phyloP scores from a whole-genome alignment of 768 basidiomycete species.

The Chalciporus chontae region DNA sequence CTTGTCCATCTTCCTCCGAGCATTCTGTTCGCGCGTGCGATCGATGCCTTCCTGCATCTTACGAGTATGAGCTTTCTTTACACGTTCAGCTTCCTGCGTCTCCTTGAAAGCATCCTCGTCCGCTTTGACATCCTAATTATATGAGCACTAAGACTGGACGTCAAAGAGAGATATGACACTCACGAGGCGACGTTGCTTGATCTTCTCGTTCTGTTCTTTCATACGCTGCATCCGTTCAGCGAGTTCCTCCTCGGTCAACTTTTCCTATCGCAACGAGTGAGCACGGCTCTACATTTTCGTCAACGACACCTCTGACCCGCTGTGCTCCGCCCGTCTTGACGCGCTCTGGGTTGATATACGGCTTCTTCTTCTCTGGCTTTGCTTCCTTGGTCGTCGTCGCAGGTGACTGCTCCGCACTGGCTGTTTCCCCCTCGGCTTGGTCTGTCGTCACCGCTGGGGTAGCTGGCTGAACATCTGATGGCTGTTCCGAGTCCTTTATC shows the following conservation, averaged over 20 bases:
- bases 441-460: slow-evolving; percentile 10
- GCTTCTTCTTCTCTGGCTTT: slow-evolving; percentile 56
- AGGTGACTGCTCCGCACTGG: slow-evolving; percentile 2
- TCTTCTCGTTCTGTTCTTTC: slow-evolving; percentile 70
- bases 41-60: slow-evolving; percentile 70
- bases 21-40: slow-evolving; percentile 72
- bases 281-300: not conserved
- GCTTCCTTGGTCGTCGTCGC: slow-evolving; percentile 2
- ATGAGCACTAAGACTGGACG: no score
- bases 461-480: slow-evolving; percentile 7
- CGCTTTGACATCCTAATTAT: slow-evolving; percentile 56
- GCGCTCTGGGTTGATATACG: slow-evolving; percentile 80
- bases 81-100: slow-evolving; percentile 61
- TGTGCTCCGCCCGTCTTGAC: slow-evolving; percentile 79
- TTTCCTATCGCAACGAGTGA: slow-evolving; percentile 47
- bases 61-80: slow-evolving; percentile 51
- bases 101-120: slow-evolving; percentile 78
- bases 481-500: slow-evolving; percentile 31
- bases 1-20: slow-evolving; percentile 79
- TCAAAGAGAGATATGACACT: slow-evolving; percentile 15
- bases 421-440: slow-evolving; percentile 3
- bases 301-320: slow-evolving; percentile 42
- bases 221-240: slow-evolving; percentile 67
- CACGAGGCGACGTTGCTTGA: slow-evolving; percentile 65
- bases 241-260: slow-evolving; percentile 64